Evolutionary conservation across 1,139 yeast species (phyloP).

Genomic region (Yamadazyma sp.): DNA sequence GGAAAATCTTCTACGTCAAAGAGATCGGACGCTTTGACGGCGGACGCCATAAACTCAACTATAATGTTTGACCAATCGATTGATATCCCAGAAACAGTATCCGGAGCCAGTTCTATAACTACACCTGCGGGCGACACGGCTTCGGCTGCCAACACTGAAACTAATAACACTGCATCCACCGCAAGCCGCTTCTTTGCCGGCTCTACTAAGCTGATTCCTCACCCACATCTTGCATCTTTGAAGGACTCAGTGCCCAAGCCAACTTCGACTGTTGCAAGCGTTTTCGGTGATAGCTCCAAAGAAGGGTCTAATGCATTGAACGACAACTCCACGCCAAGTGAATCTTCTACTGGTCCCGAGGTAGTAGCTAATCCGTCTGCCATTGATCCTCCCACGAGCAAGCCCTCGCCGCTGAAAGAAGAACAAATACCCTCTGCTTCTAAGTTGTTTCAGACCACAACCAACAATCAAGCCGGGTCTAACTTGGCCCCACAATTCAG

Average conservation of each 20-base stretch:
- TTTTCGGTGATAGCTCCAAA: constrained; percentile 1
- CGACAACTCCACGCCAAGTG: constrained; percentile 1
- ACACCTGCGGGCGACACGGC: constrained; percentile 17
- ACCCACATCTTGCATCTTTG: background rate
- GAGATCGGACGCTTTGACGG: constrained; percentile 22
- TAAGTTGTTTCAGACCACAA: no score
- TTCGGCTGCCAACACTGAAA: constrained; percentile 5
- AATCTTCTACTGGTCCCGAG: background rate
- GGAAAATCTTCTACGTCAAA: constrained; percentile 14
- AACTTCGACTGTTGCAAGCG: background rate
- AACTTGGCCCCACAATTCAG: background rate
- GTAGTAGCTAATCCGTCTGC: background rate
- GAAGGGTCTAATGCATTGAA: background rate
- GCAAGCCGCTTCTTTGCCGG: background rate
- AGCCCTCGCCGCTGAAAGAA: background rate
- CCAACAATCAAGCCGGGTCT: no score
- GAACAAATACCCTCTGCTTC: no score
- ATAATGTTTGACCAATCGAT: constrained; percentile 33
- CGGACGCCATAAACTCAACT: constrained; percentile 39
- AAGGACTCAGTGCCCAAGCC: background rate
- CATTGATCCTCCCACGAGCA: background rate
- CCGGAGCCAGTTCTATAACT: constrained; percentile 15
- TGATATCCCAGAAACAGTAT: constrained; percentile 15
- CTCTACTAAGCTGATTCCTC: background rate
- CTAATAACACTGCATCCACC: background rate